Base-by-base conservation (phyloP, 148 eudicot species). In the Nyssa sinensis region DNA sequence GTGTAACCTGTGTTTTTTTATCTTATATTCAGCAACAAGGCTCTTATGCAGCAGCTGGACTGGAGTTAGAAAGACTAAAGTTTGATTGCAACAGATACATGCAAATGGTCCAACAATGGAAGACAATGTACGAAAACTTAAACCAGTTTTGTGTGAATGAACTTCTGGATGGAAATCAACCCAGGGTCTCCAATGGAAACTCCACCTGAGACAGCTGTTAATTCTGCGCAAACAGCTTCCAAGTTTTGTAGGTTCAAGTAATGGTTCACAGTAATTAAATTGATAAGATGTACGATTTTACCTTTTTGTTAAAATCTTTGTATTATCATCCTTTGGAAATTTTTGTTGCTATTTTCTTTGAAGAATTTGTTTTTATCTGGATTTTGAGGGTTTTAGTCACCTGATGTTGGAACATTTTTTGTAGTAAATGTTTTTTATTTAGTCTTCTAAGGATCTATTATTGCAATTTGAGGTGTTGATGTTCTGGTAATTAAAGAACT, bases 1-100 rank as follows among this genome's bases (percentile, higher is more conserved):
- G 49, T 62, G 37, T 72, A 13, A 23, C 41, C 30, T 60, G 31
- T 0, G 24, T 32, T 71, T 64, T n/a, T 75, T 64, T 10, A 55
- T 67, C 25, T 59, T 64, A 19, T 66, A 35, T 74, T 64, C 86
- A 92, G 98, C 87, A 92, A 90, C 87, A 90, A 78, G 95, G 95
- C 57, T 94, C 98, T 39, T 79, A 88, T 70, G 94, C 93, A 34
- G 94, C 97, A 51, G 81, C 91, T 57, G 90, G 84, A 87, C 81
- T 94, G 89, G 96, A 94, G 72, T 78, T 89, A 41, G 93, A 92
- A 67, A 79, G 84, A 61, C 84, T 92, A 55, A 92, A 90, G 75
- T 75, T 34, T 24, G 97, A 92, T 4, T 86, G 78, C 78, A 80
- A 74, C 68, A 82, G 83, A 73, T 85, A 95, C 6, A 65, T 85